Conservation (phyloP, 139 green algal genomes). For the Desmodesmus armatus region DNA sequence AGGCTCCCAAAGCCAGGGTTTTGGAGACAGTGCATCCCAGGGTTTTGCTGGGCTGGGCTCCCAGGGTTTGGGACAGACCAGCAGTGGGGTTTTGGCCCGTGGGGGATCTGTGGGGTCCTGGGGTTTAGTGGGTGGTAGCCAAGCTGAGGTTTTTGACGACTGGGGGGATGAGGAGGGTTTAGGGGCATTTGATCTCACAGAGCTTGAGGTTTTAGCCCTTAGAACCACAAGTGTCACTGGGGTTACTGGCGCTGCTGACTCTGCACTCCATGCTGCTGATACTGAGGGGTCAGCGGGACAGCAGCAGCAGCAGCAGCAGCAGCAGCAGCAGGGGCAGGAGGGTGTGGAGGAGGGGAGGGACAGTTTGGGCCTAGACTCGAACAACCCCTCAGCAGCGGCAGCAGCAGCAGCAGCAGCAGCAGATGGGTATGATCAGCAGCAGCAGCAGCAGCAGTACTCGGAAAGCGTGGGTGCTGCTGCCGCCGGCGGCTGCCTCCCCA, state of each 20-base stretch:
- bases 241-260: not conserved
- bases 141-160: slow-evolving; percentile 14
- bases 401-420: slow-evolving; percentile 3
- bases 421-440: not conserved
- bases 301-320: slow-evolving; percentile 9
- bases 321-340: slow-evolving; percentile 14
- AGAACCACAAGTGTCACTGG: not conserved
- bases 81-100: not conserved
- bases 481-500: too few species aligned
- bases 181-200: slow-evolving; percentile 18
- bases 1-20: not conserved
- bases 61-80: not conserved
- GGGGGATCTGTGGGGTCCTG: not conserved
- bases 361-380: not conserved
- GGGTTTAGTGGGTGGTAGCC: not conserved
- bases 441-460: not conserved
- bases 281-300: not conserved
- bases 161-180: not conserved
- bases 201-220: not conserved
- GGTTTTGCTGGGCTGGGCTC: not conserved
- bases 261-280: not conserved
- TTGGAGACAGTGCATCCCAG: not conserved
- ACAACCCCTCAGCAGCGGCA: not conserved
- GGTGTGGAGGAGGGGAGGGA: not conserved
- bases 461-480: not conserved